Percentiles rank a stretch among this genome's conserved stretches.
Evolutionary conservation across 2,329 filamentous ascomycete genomes (phyloP).

Genomic region (Aspergillus sojae): DNA sequence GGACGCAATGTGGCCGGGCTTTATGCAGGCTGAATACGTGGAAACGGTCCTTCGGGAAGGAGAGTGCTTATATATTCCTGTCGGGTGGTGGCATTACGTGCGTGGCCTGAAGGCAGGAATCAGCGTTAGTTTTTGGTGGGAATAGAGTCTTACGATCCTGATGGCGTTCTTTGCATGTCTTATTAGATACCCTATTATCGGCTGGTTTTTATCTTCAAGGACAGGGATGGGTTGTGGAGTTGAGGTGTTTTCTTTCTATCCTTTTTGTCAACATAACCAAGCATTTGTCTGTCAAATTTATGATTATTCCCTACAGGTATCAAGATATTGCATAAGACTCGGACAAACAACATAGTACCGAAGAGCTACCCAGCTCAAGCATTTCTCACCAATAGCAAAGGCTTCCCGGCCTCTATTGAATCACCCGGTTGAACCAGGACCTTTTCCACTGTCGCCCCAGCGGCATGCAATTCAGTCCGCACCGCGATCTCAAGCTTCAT

Average conservation of each 20-base stretch:
- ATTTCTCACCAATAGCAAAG: slow-evolving; percentile 33
- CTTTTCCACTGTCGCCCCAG: slow-evolving; percentile 40
- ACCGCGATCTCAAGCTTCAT: slow-evolving; percentile 62
- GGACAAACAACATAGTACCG: neutral
- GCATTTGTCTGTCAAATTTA: neutral
- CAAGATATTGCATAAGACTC: neutral
- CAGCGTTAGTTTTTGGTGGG: slow-evolving; percentile 98
- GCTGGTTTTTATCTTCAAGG: neutral
- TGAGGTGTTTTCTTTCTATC: neutral
- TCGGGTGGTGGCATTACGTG: slow-evolving; percentile 99
- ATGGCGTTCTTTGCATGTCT: neutral
- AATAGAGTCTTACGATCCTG: slow-evolving; percentile 41
- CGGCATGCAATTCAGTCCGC: slow-evolving; percentile 31
- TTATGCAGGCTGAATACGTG: slow-evolving; percentile 65
- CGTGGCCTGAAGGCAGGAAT: slow-evolving; percentile 82
- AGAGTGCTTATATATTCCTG: slow-evolving; percentile 84
- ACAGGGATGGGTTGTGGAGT: neutral
- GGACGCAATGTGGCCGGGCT: slow-evolving; percentile 55
- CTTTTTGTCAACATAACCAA: neutral
- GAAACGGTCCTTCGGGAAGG: slow-evolving; percentile 79
- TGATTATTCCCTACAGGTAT: neutral
- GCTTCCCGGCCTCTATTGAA: slow-evolving; percentile 40
- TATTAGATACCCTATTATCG: slow-evolving; percentile 3
- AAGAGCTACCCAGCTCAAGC: neutral
- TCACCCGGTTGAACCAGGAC: slow-evolving; percentile 44